Base-by-base conservation (phyloP, 2,329 filamentous ascomycete species). In the Beauveria brongniartii region DNA sequence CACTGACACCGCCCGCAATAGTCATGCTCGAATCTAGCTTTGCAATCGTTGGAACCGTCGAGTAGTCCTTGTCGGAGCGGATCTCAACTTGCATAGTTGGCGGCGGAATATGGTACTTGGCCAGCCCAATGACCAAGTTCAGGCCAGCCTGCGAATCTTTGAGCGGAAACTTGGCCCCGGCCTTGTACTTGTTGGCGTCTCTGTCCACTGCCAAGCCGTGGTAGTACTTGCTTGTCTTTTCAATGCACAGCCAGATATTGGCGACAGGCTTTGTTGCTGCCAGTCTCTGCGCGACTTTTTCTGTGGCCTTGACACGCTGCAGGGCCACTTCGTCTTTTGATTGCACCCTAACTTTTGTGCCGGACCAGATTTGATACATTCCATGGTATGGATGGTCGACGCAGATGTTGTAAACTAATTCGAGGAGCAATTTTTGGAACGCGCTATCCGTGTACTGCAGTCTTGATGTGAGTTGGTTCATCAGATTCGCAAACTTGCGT, bases 391-490 rank as follows among this genome's bases (percentile, higher is more conserved):
- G 95, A 74, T 99, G 94, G 61, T 99, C 92, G 12, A 83, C 80
- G 69, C 93, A 97, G 60, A 99, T 96, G 9, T 86, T 87, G 68
- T 86, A 85, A 4, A 97, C 86, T 20, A 99, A 77, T 2, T 80
- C 78, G 56, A 85, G 83, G 2, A 99, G 78, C 1, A 93, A 79
- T 46, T 78, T 80, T 69, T 99, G 94, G 69, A 99, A 99, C 18
- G 81, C 80, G 1, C 80, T 82, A 1, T 81, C 74, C 37, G 87
- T 82, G 63, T 90, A 84, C 63, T 96, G 86, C 6, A 99, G 77
- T 8, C 94, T 87, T n/a, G 95, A 99, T 6, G 92, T 93, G 37
- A 99, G 82, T 72, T 99, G 94, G 69, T 97, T 99, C 86, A 96
- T 96, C 56, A 99, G 78, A 3, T 89, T 77, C 1, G 92, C 93